Conservation (phyloP, 1,284 basidiomycete genomes). For the Exobasidium rhododendri region DNA sequence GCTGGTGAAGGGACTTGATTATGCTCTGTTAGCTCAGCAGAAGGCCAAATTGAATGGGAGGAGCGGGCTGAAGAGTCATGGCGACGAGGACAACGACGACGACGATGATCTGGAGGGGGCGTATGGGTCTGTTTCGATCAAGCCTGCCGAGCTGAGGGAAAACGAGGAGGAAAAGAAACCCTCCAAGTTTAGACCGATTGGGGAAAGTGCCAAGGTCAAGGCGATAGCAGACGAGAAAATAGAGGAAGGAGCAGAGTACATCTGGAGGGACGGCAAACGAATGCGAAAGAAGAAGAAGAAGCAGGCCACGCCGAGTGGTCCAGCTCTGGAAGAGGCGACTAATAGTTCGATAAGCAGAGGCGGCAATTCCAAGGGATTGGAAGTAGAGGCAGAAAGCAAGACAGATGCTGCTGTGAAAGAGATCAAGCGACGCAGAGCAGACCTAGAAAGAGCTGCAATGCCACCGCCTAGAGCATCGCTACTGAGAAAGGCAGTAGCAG, state of each 20-base stretch:
- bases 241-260: constrained; percentile 60
- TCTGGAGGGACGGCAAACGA: constrained; percentile 57
- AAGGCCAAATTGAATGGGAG: constrained; percentile 60
- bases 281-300: constrained; percentile 59
- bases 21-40: constrained; percentile 76
- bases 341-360: constrained; percentile 2
- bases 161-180: constrained; percentile 61
- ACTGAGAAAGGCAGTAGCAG: not conserved
- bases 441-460: not conserved
- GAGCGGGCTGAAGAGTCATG: constrained; percentile 56
- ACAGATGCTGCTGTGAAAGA: too few species aligned
- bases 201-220: constrained; percentile 42
- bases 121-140: constrained; percentile 57
- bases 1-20: constrained; percentile 85
- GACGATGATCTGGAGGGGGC: constrained; percentile 74
- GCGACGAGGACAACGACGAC: constrained; percentile 66
- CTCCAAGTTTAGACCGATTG: constrained; percentile 76
- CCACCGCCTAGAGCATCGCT: not conserved
- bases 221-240: not conserved
- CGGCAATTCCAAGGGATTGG: constrained; percentile 7
- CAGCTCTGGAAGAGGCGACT: constrained; percentile 14
- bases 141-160: constrained; percentile 58
- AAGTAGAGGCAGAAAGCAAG: constrained; percentile 11
- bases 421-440: not conserved
- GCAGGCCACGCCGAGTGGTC: constrained; percentile 23